A percentile compares a stretch with the other conserved stretches of the same genome.
Evolutionary conservation across 306 rosid species (phyloP).

Genomic region (Castanea mollissima): DNA sequence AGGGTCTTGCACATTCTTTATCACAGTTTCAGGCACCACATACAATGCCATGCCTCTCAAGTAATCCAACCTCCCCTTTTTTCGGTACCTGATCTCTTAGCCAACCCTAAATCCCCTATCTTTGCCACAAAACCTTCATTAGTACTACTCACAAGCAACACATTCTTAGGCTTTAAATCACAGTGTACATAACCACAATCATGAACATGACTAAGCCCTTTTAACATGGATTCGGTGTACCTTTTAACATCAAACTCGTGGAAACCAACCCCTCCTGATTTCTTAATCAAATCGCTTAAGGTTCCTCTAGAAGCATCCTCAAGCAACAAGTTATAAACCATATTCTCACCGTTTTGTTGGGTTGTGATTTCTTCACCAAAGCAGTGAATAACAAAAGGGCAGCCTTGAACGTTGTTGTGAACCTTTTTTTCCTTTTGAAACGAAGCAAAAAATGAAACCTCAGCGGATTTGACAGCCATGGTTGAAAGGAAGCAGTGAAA

Average conservation of each 20-base stretch:
- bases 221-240: conserved; percentile 16
- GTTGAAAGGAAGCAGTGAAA: conserved; percentile 2
- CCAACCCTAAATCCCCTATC: conserved; percentile 31
- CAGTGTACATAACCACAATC: conserved; percentile 17
- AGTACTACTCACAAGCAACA: conserved; percentile 11
- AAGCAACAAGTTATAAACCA: conserved; percentile 24
- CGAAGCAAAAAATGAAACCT: conserved; percentile 14
- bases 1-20: conserved; percentile 4
- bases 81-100: conserved; percentile 5
- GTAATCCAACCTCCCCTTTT: background rate
- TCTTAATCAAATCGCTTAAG: conserved; percentile 6
- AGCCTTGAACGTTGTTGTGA: background rate
- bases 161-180: conserved; percentile 34
- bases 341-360: background rate
- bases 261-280: conserved; percentile 8
- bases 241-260: conserved; percentile 13
- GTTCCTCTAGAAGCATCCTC: conserved; percentile 29
- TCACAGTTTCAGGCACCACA: conserved; percentile 29
- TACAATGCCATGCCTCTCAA: conserved; percentile 26
- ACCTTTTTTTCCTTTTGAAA: conserved; percentile 19
- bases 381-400: conserved; percentile 8
- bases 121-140: conserved; percentile 11
- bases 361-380: conserved; percentile 21
- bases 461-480: conserved; percentile 28
- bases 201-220: conserved; percentile 18